Conservation (phyloP, 192 early-diverging fungal genomes). For the Podochytrium sp. region DNA sequence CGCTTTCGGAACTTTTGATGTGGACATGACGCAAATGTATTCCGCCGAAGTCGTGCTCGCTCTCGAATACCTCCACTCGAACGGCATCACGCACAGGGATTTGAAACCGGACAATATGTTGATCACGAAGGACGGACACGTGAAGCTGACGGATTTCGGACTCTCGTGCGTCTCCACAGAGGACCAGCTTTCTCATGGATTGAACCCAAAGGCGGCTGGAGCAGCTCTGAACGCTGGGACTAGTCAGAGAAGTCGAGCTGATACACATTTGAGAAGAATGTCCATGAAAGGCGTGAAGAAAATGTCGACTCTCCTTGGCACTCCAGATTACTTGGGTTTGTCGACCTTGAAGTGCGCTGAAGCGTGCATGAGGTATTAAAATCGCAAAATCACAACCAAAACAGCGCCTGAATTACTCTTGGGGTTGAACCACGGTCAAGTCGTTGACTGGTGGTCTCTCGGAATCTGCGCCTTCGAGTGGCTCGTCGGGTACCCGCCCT, state of each 20-base stretch:
- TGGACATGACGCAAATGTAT: constrained; percentile 85
- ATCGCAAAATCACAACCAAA: not conserved
- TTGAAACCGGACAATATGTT: constrained; percentile 69
- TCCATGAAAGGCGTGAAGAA: not conserved
- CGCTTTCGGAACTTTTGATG: constrained; percentile 69
- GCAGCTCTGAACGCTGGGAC: not conserved
- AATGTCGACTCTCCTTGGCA: constrained; percentile 57
- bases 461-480: constrained; percentile 93
- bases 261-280: constrained; percentile 18
- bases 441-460: constrained; percentile 96
- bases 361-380: not conserved
- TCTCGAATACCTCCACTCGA: constrained; percentile 86
- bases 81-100: constrained; percentile 84
- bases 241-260: not conserved
- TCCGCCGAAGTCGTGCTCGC: constrained; percentile 87
- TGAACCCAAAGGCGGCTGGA: not conserved
- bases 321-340: constrained; percentile 82
- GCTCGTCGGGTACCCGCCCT: constrained; percentile 86
- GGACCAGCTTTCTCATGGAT: constrained; percentile 43
- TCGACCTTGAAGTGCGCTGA: not conserved
- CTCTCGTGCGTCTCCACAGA: constrained; percentile 80
- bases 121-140: constrained; percentile 67
- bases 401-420: constrained; percentile 87
- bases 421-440: constrained; percentile 79
- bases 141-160: constrained; percentile 78